A percentile compares a stretch with the other conserved stretches of the same genome.
Evolutionary conservation across 78 protist genomes (phyloP).

Genomic region (Protostelium mycophagum): DNA sequence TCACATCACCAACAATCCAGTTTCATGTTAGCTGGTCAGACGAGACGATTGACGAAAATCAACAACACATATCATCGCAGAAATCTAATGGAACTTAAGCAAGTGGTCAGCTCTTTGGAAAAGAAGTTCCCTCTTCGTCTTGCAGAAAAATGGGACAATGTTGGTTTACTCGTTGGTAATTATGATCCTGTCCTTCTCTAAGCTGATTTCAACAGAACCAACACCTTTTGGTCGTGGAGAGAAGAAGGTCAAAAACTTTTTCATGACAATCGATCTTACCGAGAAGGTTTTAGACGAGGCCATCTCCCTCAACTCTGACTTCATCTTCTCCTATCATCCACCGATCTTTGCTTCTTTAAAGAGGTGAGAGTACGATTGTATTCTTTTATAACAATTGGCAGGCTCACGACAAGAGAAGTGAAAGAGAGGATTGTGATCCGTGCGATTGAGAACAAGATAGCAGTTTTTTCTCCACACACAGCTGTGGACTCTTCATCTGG

Average conservation of each 20-base stretch:
- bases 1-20: too few species aligned
- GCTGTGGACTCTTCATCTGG: slow-evolving; percentile 42
- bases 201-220: neutral
- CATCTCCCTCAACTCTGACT: slow-evolving; percentile 4
- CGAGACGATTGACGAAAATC: too few species aligned
- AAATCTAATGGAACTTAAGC: neutral
- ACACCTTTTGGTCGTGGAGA: neutral
- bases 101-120: slow-evolving; percentile 8
- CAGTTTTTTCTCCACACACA: slow-evolving; percentile 71
- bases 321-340: slow-evolving; percentile 72
- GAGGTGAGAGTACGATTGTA: neutral
- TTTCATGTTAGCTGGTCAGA: too few species aligned
- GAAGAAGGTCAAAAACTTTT: slow-evolving; percentile 11
- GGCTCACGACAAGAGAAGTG: slow-evolving; percentile 22
- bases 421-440: slow-evolving; percentile 50
- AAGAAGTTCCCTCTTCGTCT: slow-evolving; percentile 23
- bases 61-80: too few species aligned
- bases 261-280: slow-evolving; percentile 69
- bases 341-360: slow-evolving; percentile 56
- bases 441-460: slow-evolving; percentile 38
- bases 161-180: slow-evolving; percentile 69
- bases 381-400: neutral
- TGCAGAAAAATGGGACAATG: slow-evolving; percentile 74
- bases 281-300: slow-evolving; percentile 62
- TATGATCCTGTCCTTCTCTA: neutral